Evolutionary conservation across 106 monocot species (phyloP).

Genomic region (Vanilla planifolia): DNA sequence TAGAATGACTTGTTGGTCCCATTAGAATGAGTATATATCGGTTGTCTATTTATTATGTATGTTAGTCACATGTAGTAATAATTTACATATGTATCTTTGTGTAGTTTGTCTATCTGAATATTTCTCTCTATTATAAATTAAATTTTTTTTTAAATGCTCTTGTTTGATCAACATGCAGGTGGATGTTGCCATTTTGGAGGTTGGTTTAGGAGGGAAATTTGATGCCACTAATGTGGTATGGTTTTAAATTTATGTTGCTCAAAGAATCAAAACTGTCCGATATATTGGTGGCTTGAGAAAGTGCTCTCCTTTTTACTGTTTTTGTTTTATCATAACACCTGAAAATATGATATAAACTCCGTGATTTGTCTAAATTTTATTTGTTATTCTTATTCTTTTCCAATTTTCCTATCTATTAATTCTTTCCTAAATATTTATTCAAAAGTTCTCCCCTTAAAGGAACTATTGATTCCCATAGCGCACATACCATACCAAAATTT

Average conservation of each 20-base stretch:
- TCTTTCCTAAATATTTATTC: no score
- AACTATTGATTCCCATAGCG: no score
- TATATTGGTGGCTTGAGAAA: background rate
- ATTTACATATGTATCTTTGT: no score
- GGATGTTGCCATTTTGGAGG: constrained; percentile 70
- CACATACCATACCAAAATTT: no score
- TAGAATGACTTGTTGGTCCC: no score
- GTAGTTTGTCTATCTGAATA: no score
- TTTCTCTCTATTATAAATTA: background rate
- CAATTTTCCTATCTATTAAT: no score
- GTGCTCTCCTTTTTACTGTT: background rate
- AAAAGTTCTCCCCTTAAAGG: no score
- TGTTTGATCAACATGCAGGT: constrained; percentile 26
- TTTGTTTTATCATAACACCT: background rate
- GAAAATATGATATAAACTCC: background rate
- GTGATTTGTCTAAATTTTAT: background rate
- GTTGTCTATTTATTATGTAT: no score
- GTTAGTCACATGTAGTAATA: no score
- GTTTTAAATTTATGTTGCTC: background rate
- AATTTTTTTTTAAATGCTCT: background rate
- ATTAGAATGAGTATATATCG: no score
- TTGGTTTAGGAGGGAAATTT: constrained; percentile 68
- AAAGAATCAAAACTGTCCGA: background rate
- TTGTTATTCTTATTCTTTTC: background rate
- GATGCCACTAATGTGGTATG: constrained; percentile 76